Evolutionary conservation across 305 asterid species (phyloP).

Genomic region (Fraxinus xanthoxyloides): DNA sequence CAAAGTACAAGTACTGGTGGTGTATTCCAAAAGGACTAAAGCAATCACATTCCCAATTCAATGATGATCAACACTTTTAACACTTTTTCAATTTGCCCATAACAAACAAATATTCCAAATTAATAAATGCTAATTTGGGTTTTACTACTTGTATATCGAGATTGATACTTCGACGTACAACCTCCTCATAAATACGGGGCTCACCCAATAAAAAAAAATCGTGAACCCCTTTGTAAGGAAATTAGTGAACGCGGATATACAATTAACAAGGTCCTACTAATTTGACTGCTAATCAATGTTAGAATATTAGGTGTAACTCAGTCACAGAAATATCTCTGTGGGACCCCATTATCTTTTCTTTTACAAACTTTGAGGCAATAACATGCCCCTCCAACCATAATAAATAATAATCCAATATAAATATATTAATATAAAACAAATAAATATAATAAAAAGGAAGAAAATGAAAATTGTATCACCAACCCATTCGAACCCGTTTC

Average conservation of each 20-base stretch:
- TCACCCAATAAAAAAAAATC: too few species aligned
- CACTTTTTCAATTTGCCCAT: slow-evolving; percentile 5
- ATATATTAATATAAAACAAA: background rate
- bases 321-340: slow-evolving; percentile 38
- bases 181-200: too few species aligned
- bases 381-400: slow-evolving; percentile 25
- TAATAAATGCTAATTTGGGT: background rate
- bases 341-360: slow-evolving; percentile 34
- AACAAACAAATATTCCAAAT: background rate
- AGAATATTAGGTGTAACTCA: slow-evolving; percentile 32
- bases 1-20: slow-evolving; percentile 28
- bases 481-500: slow-evolving; percentile 41
- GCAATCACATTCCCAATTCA: slow-evolving; percentile 36
- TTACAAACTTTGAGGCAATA: slow-evolving; percentile 53
- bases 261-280: background rate
- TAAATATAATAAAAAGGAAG: slow-evolving; percentile 1
- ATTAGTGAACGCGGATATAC: too few species aligned
- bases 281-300: slow-evolving; percentile 25
- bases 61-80: slow-evolving; percentile 33
- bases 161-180: too few species aligned
- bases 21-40: slow-evolving; percentile 33
- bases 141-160: too few species aligned
- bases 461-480: slow-evolving; percentile 26
- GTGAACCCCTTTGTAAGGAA: too few species aligned
- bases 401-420: background rate